These are phyloP conservation scores for Arachis monticola DNA, from an alignment of 331 rosid genomes.

Conservation along the genomic window DNA sequence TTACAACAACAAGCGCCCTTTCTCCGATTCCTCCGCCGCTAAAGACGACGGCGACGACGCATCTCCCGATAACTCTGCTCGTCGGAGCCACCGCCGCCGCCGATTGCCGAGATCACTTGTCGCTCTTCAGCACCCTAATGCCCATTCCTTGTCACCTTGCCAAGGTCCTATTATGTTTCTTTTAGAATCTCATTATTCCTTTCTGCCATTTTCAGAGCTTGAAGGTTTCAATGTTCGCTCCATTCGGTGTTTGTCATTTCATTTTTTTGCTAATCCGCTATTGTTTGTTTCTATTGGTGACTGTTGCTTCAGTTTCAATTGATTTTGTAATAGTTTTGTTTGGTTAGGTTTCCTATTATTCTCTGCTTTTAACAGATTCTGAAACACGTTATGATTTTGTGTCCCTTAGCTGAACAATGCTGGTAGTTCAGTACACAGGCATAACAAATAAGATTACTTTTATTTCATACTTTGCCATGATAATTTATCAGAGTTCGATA, in stretches of 20 bases:
- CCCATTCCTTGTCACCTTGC: conserved; percentile 50
- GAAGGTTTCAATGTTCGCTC: not conserved
- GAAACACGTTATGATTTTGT: not conserved
- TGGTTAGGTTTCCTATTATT: not conserved
- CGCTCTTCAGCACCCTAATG: conserved; percentile 63
- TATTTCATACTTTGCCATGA: not conserved
- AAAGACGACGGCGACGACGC: not conserved
- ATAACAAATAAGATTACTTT: not conserved
- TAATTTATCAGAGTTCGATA: not conserved
- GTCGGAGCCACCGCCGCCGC: conserved; percentile 37
- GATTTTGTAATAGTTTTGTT: not conserved
- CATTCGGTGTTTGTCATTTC: not conserved
- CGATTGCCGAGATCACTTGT: conserved; percentile 67
- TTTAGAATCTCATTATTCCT: not conserved
- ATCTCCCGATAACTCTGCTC: conserved; percentile 4
- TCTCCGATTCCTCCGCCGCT: not conserved
- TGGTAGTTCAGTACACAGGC: not conserved
- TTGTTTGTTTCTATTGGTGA: not conserved
- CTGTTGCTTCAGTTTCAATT: not conserved
- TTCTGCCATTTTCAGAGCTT: not conserved
- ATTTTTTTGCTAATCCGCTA: not conserved
- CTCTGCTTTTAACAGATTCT: not conserved
- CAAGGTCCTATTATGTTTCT: conserved; percentile 45
- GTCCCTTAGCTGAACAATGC: not conserved
- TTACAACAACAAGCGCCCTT: conserved; percentile 48